phyloP scores from a whole-genome alignment of 2,329 filamentous ascomycete species.

The Fusarium siculi region DNA sequence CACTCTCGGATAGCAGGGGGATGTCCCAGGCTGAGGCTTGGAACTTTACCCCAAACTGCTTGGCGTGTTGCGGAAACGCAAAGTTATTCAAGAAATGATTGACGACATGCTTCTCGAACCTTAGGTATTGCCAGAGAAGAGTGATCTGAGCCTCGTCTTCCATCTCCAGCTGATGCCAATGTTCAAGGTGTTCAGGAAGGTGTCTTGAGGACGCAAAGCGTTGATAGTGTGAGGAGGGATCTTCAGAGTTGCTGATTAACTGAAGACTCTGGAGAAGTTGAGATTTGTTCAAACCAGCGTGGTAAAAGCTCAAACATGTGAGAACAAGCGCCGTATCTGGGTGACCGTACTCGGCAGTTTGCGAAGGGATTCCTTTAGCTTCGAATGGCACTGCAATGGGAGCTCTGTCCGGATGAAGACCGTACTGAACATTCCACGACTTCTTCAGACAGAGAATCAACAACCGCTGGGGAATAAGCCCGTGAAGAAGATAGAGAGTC shows the following conservation, averaged over 20 bases:
- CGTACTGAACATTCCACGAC: constrained; percentile 74
- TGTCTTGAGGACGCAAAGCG: constrained; percentile 55
- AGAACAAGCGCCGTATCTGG: constrained; percentile 73
- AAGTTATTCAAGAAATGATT: constrained; percentile 69
- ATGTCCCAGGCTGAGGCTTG: constrained; percentile 76
- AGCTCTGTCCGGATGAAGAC: constrained; percentile 62
- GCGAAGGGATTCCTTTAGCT: constrained; percentile 71
- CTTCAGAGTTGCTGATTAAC: constrained; percentile 64
- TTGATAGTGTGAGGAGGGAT: constrained; percentile 67
- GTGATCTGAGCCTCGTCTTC: constrained; percentile 64
- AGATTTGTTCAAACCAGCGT: constrained; percentile 61
- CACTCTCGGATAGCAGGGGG: constrained; percentile 52
- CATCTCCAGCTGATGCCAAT: constrained; percentile 68
- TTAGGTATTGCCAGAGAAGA: constrained; percentile 61
- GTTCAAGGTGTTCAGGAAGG: constrained; percentile 58
- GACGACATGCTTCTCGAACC: constrained; percentile 49
- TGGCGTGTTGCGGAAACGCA: constrained; percentile 73
- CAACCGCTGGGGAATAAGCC: constrained; percentile 68
- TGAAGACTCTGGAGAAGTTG: constrained; percentile 63
- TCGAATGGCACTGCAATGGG: constrained; percentile 75
- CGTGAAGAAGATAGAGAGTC: constrained; percentile 66
- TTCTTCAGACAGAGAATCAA: constrained; percentile 69
- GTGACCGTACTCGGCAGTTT: constrained; percentile 74
- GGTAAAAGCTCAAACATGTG: constrained; percentile 75
- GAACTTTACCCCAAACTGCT: constrained; percentile 71